Evolutionary conservation across 805 yeast genomes (phyloP).

Genomic region (Suhomyces kilbournensis): DNA sequence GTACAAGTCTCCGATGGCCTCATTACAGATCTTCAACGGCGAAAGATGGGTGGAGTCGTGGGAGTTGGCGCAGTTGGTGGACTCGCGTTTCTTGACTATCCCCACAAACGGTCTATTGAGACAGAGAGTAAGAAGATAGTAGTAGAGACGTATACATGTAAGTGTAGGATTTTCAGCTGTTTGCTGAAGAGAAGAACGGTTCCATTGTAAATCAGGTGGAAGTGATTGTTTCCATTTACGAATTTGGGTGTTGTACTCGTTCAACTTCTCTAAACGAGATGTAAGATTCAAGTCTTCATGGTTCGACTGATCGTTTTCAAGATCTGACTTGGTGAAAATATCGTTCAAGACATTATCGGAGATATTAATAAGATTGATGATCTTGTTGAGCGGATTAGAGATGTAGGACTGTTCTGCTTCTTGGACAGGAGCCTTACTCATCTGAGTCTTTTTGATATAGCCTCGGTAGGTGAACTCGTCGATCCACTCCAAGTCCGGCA

Average conservation of each 20-base stretch:
- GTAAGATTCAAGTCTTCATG: slow-evolving; percentile 42
- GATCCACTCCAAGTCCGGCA: slow-evolving; percentile 64
- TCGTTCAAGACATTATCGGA: slow-evolving; percentile 46
- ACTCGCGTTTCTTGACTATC: slow-evolving; percentile 13
- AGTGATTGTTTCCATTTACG: slow-evolving; percentile 50
- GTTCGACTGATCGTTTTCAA: slow-evolving; percentile 23
- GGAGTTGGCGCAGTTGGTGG: slow-evolving; percentile 8
- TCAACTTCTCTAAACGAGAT: slow-evolving; percentile 36
- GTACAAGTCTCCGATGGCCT: slow-evolving; percentile 42
- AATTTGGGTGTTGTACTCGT: slow-evolving; percentile 49
- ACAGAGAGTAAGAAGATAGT: slow-evolving; percentile 56
- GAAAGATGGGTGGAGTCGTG: slow-evolving; percentile 14
- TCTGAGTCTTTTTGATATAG: slow-evolving; percentile 4
- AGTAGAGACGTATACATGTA: slow-evolving; percentile 52
- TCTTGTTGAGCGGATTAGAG: slow-evolving; percentile 41
- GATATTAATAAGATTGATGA: slow-evolving; percentile 41
- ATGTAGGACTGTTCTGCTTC: slow-evolving; percentile 28
- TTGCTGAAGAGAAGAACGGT: slow-evolving; percentile 32
- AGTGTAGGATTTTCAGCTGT: slow-evolving; percentile 53
- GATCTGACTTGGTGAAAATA: slow-evolving; percentile 39
- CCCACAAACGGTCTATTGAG: slow-evolving; percentile 60
- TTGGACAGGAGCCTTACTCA: neutral
- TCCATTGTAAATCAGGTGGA: slow-evolving; percentile 52
- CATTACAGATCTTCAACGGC: slow-evolving; percentile 35
- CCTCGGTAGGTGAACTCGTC: slow-evolving; percentile 49